phyloP scores from a whole-genome alignment of 2,329 filamentous ascomycete genomes.

The Sarocladium kiliense region DNA sequence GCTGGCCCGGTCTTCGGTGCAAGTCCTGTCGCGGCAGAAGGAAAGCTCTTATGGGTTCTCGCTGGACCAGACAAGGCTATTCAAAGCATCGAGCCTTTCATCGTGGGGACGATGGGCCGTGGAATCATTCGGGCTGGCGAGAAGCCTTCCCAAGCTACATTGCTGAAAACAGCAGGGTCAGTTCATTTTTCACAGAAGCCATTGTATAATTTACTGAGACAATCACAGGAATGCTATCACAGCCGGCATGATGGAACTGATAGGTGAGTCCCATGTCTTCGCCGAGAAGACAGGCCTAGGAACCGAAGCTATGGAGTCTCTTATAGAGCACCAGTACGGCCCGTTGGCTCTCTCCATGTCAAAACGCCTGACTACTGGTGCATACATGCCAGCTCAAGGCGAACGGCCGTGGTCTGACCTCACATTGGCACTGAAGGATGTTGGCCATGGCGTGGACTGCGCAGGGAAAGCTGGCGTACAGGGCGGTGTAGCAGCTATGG shows the following conservation, averaged over 20 bases:
- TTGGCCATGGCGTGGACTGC: constrained; percentile 40
- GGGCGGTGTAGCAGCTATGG: constrained; percentile 36
- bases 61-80: constrained; percentile 34
- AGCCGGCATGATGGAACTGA: constrained; percentile 41
- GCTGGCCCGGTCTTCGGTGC: constrained; percentile 46
- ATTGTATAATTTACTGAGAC: background rate
- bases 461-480: constrained; percentile 32
- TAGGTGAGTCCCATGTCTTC: constrained; percentile 44
- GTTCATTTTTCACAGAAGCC: background rate
- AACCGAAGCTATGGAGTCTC: constrained; percentile 31
- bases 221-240: constrained; percentile 40
- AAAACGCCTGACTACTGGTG: constrained; percentile 29
- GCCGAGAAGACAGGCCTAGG: constrained; percentile 40
- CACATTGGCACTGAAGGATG: constrained; percentile 46
- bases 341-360: constrained; percentile 31
- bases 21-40: constrained; percentile 40
- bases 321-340: constrained; percentile 36
- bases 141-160: constrained; percentile 35
- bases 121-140: constrained; percentile 36
- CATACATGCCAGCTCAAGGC: constrained; percentile 28
- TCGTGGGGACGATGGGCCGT: constrained; percentile 36
- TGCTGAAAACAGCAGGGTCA: constrained; percentile 44
- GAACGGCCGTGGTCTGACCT: constrained; percentile 41
- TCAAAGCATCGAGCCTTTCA: constrained; percentile 27
- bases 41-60: constrained; percentile 39